phyloP scores from a whole-genome alignment of 306 rosid species.

The Rosa multiflora region DNA sequence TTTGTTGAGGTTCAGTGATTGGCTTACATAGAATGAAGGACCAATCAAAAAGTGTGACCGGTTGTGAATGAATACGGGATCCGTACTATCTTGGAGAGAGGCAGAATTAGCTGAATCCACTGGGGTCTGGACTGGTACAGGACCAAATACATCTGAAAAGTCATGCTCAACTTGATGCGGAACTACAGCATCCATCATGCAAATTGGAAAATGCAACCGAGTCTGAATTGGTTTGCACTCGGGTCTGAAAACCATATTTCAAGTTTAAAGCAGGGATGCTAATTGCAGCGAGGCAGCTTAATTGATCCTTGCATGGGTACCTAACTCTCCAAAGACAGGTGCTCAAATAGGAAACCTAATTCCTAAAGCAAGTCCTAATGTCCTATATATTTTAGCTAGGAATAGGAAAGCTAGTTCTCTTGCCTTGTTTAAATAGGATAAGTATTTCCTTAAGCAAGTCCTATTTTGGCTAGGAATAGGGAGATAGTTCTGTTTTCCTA shows the following conservation, averaged over 20 bases:
- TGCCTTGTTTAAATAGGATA: no score
- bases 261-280: slow-evolving; percentile 30
- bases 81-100: slow-evolving; percentile 41
- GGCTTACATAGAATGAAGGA: slow-evolving; percentile 75
- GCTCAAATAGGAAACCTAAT: slow-evolving; percentile 18
- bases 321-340: slow-evolving; percentile 26
- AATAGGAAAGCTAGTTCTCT: no score
- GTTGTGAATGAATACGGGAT: slow-evolving; percentile 66
- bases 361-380: neutral
- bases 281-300: slow-evolving; percentile 32
- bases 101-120: slow-evolving; percentile 38
- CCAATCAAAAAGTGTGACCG: slow-evolving; percentile 94
- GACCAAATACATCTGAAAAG: slow-evolving; percentile 89
- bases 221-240: slow-evolving; percentile 41
- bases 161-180: slow-evolving; percentile 74
- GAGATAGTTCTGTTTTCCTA: no score
- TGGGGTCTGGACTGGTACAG: slow-evolving; percentile 49
- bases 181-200: slow-evolving; percentile 36
- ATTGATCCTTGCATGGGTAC: slow-evolving; percentile 26
- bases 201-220: slow-evolving; percentile 44
- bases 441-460: no score
- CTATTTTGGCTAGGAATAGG: no score
- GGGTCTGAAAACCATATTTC: slow-evolving; percentile 61
- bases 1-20: slow-evolving; percentile 71
- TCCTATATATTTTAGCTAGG: neutral